Evolutionary conservation across 495 filamentous ascomycete genomes (phyloP), one percentile per base, ranked within the genome.

Genomic region (Venustampulla echinocandica): DNA sequence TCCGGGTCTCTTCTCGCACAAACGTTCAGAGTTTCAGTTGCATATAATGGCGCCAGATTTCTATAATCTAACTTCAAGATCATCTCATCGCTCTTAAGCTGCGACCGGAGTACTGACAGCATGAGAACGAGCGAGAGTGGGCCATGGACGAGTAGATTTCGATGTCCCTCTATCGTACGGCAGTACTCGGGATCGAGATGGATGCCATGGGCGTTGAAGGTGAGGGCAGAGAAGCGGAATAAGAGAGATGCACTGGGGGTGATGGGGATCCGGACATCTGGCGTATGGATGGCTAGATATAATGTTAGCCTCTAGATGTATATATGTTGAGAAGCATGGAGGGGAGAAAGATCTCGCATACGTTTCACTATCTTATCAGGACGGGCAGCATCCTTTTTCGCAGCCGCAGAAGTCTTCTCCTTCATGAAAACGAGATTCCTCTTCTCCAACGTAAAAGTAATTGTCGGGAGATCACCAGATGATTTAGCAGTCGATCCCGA

Each of bases 201-300:
- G 46, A 94, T 93, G 4, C 71, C 66, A 58, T 94, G 88, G 4
- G 86, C 84, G 61, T 95, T 95, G 72, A 84, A 87, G 4, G 82
- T 87, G 14, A 95, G 72, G 0, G 85, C 85, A 22, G 80, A 86
- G 65, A 84, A 94, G n/a, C 85, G 79, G 64, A 89, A 90, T 22
- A 95, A 74, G 0, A 61, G 42, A 19, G 50, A 28, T 17, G 36
- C 37, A 14, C 52, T 56, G 14, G 56, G 55, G 19, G 42, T 59
- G 3, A 54, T 28, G 13, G 30, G 1, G 10, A 61, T 42, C 19
- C 33, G 42, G 35, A 46, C 56, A 25, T 54, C 54, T 13, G 42
- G 41, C 4, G 33, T 56, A 10, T 28, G 42, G 1, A 13, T 2
- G 15, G 42, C 45, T 49, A 17, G 11, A 22, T 25, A 13, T 15